phyloP scores from a whole-genome alignment of 2,329 filamentous ascomycete genomes.

The Verticillium albo-atrum region DNA sequence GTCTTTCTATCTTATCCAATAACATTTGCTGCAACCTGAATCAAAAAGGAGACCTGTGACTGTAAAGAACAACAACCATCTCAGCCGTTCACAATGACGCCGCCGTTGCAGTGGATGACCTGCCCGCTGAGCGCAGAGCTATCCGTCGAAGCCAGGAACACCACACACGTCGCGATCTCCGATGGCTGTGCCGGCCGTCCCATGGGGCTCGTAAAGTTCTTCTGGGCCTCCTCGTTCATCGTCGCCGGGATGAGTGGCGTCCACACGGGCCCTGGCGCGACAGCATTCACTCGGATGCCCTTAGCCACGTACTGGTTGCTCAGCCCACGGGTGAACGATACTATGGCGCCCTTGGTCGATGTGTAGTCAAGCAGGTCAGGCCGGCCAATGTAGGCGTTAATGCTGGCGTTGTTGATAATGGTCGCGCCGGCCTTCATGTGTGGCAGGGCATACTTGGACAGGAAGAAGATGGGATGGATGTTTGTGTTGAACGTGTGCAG shows the following conservation, averaged over 20 bases:
- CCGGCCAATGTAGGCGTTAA: constrained; percentile 79
- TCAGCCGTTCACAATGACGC: constrained; percentile 43
- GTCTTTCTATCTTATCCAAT: too few relatives aligned
- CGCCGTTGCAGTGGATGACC: constrained; percentile 50
- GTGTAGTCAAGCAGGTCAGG: constrained; percentile 81
- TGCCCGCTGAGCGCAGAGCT: constrained; percentile 73
- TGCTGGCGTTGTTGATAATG: constrained; percentile 82
- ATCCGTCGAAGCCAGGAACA: constrained; percentile 73
- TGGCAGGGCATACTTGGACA: constrained; percentile 70
- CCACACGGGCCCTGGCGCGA: constrained; percentile 78
- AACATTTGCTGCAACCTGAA: too few relatives aligned
- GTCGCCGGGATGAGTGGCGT: constrained; percentile 71
- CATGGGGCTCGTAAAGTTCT: constrained; percentile 70
- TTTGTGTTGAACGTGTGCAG: constrained; percentile 75
- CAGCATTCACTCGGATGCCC: constrained; percentile 71
- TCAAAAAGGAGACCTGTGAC: too few relatives aligned
- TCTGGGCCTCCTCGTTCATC: constrained; percentile 66
- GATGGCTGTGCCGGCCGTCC: constrained; percentile 74
- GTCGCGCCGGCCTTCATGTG: constrained; percentile 71
- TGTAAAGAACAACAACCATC: too few relatives aligned
- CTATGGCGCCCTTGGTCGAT: constrained; percentile 71
- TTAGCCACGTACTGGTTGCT: constrained; percentile 69
- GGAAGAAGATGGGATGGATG: constrained; percentile 77
- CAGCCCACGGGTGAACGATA: constrained; percentile 73
- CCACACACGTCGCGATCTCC: constrained; percentile 77